Percentiles rank a stretch among this genome's conserved stretches.
phyloP scores from a whole-genome alignment of 176 grass and related monocot species.

The Paspalum notatum region DNA sequence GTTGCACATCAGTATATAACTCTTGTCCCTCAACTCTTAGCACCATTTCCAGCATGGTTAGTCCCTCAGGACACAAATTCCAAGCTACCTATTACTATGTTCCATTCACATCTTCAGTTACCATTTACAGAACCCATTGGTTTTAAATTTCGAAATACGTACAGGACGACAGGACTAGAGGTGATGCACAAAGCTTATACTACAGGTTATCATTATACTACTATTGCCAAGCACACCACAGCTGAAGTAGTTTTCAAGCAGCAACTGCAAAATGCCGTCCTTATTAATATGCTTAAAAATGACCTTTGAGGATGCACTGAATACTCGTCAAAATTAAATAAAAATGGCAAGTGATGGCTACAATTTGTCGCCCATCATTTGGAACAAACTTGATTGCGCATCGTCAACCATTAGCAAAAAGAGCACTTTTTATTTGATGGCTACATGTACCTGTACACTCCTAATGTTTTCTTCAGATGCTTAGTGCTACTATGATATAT shows the following conservation, averaged over 20 bases:
- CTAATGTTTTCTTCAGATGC: not conserved
- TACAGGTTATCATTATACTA: no score
- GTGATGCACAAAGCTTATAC: no score
- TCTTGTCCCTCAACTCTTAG: no score
- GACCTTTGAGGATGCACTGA: not conserved
- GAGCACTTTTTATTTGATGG: not conserved
- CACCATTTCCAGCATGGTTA: no score
- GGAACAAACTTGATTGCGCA: not conserved
- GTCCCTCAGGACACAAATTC: no score
- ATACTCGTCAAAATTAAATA: not conserved
- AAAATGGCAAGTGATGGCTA: not conserved
- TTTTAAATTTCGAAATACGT: no score
- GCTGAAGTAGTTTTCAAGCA: constrained; percentile 8
- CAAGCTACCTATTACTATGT: no score
- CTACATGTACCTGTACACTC: not conserved
- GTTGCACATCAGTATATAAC: no score
- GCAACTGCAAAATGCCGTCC: constrained; percentile 1
- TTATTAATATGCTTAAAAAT: constrained; percentile 31
- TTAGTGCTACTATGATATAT: not conserved
- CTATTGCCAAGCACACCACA: not conserved
- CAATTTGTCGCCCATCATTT: constrained; percentile 4
- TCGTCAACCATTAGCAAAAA: not conserved
- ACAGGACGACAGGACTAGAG: no score
- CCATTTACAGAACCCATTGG: no score
- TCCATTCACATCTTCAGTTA: no score